These are phyloP conservation scores for Ascochyta lentis DNA, from an alignment of 2,329 filamentous ascomycete genomes.

Conservation along the genomic window DNA sequence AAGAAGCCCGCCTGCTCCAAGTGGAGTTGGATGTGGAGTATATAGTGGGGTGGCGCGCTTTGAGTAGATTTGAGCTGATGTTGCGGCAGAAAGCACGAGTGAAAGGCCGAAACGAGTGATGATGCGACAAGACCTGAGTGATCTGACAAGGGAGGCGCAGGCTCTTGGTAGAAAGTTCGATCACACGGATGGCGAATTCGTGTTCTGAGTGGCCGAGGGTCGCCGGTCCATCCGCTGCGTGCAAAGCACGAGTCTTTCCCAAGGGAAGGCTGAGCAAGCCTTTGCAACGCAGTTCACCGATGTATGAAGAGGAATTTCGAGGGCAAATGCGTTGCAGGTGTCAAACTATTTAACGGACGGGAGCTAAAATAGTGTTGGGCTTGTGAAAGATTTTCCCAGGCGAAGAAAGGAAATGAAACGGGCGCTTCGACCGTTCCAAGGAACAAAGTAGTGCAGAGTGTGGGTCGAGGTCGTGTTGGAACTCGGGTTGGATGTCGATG, in stretches of 20 bases:
- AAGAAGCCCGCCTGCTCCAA: conserved; percentile 1
- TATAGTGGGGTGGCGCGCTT: conserved; percentile 14
- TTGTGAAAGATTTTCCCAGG: conserved; percentile 36
- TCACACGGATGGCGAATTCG: conserved; percentile 17
- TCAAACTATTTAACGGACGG: conserved; percentile 36
- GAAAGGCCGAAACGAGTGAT: conserved; percentile 8
- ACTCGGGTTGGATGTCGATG: conserved; percentile 5
- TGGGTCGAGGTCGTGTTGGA: conserved; percentile 23
- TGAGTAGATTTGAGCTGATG: conserved; percentile 5
- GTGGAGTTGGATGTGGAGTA: conserved; percentile 17
- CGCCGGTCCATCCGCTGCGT: conserved; percentile 33
- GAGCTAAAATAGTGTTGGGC: conserved; percentile 43
- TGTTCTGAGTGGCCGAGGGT: conserved; percentile 28
- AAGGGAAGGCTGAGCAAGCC: conserved; percentile 25
- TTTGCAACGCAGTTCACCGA: conserved; percentile 23
- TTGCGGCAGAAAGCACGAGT: conserved; percentile 23
- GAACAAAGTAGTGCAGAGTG: conserved; percentile 26
- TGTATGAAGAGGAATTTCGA: conserved; percentile 18
- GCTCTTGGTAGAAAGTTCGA: conserved; percentile 17
- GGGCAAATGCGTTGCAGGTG: conserved; percentile 24
- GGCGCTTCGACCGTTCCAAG: conserved; percentile 26
- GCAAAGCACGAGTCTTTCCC: conserved; percentile 40
- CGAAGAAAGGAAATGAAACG: conserved; percentile 32
- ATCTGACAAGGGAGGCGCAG: conserved; percentile 19
- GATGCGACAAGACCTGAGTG: conserved; percentile 3